These are phyloP conservation scores for Linderniella brevidens DNA, from an alignment of 257 asterid genomes.

Conservation along the genomic window DNA sequence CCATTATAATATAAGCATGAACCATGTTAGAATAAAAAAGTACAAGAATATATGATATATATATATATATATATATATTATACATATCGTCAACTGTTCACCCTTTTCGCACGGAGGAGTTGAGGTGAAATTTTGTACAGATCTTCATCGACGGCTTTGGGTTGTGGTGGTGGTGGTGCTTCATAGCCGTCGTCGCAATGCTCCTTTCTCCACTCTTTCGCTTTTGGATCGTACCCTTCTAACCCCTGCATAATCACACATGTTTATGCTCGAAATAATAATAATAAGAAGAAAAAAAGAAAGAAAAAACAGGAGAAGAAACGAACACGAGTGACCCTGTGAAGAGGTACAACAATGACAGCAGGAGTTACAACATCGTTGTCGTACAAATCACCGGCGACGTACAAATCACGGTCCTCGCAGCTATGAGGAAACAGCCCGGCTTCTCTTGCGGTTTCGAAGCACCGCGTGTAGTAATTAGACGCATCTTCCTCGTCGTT, in stretches of 20 bases:
- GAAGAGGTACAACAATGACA: slow-evolving; percentile 70
- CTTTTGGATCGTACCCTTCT: slow-evolving; percentile 14
- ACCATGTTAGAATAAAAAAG: no score
- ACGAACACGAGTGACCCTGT: slow-evolving; percentile 17
- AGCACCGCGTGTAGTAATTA: slow-evolving; percentile 76
- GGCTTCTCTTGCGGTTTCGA: slow-evolving; percentile 43
- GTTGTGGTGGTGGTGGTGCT: slow-evolving; percentile 11
- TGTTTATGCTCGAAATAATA: no score
- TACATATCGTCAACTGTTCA: no score
- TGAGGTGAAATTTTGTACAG: slow-evolving; percentile 67
- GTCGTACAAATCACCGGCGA: slow-evolving; percentile 61
- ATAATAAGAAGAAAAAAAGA: no score
- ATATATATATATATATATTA: no score
- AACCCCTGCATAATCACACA: no score
- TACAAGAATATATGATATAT: no score
- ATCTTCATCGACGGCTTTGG: slow-evolving; percentile 73
- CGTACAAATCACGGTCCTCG: slow-evolving; percentile 60
- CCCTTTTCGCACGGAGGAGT: slow-evolving; percentile 37
- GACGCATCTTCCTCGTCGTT: no score
- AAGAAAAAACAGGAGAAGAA: neutral
- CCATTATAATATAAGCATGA: no score
- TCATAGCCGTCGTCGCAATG: slow-evolving; percentile 32
- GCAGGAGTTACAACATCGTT: slow-evolving; percentile 54
- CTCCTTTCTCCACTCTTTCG: slow-evolving; percentile 21
- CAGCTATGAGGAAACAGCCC: slow-evolving; percentile 35